phyloP scores from a whole-genome alignment of 139 green algal species.

The Micractinium conductrix region DNA sequence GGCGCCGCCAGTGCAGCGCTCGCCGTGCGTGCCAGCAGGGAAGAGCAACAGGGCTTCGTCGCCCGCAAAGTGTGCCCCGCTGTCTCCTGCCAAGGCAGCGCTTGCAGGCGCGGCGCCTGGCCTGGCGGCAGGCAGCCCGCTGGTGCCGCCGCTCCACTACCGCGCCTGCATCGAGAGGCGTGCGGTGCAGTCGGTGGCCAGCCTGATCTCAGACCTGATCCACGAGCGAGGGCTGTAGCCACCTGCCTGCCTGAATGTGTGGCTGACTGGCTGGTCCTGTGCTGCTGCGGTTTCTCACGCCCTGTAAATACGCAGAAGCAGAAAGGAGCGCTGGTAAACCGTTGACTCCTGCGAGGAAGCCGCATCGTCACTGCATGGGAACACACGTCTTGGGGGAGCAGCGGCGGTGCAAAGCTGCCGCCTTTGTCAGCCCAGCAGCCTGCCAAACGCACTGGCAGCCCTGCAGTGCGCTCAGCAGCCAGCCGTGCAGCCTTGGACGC shows the following conservation, averaged over 20 bases:
- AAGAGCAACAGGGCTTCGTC: not conserved
- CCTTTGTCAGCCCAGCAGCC: no score
- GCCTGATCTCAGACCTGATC: constrained; percentile 15
- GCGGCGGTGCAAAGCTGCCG: no score
- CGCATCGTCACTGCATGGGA: not conserved
- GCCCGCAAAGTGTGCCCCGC: no score
- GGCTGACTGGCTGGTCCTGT: not conserved
- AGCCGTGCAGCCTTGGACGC: not conserved
- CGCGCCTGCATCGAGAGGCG: constrained; percentile 9
- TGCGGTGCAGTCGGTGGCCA: constrained; percentile 18
- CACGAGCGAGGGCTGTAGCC: not conserved
- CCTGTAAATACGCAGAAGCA: not conserved
- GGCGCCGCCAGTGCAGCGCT: not conserved
- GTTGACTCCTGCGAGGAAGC: not conserved
- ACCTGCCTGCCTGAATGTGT: not conserved
- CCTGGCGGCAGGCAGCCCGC: no score
- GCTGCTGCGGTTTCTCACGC: no score
- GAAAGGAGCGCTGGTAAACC: not conserved
- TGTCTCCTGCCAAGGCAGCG: not conserved
- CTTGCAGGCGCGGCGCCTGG: not conserved
- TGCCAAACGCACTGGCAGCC: no score
- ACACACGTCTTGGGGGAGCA: not conserved
- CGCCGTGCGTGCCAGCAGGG: not conserved
- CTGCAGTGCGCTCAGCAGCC: not conserved
- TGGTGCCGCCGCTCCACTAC: no score